phyloP scores from a whole-genome alignment of 2,329 filamentous ascomycete species.

The Escovopsis sp. region DNA sequence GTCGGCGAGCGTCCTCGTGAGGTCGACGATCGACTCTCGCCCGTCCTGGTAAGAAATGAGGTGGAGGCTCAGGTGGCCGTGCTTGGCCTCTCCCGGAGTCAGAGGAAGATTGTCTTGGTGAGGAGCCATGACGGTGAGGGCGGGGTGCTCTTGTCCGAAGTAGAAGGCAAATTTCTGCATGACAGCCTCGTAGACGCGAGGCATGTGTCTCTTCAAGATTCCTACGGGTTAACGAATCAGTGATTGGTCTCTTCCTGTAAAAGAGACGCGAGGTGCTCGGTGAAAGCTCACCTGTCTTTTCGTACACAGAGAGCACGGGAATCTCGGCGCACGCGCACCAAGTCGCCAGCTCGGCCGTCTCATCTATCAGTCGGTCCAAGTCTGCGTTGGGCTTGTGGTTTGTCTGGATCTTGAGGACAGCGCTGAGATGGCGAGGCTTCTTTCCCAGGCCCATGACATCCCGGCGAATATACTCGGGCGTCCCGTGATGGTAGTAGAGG shows the following conservation, averaged over 20 bases:
- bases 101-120: conserved; percentile 24
- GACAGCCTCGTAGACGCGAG: conserved; percentile 69
- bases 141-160: conserved; percentile 62
- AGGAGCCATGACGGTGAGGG: conserved; percentile 42
- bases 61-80: conserved; percentile 44
- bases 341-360: conserved; percentile 80
- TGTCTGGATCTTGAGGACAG: conserved; percentile 63
- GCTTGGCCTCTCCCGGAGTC: conserved; percentile 14
- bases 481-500: conserved; percentile 88
- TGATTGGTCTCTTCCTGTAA: no score
- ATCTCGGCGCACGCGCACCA: conserved; percentile 91
- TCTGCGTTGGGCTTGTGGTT: conserved; percentile 56
- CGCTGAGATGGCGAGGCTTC: conserved; percentile 74
- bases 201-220: conserved; percentile 75
- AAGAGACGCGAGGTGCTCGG: no score
- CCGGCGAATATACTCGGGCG: conserved; percentile 78
- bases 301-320: conserved; percentile 76
- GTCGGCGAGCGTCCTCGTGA: conserved; percentile 84
- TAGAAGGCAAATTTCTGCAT: conserved; percentile 71
- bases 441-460: conserved; percentile 64
- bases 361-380: conserved; percentile 71
- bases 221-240: conserved; percentile 46
- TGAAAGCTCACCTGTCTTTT: conserved; percentile 58
- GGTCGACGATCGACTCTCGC: conserved; percentile 82
- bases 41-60: conserved; percentile 82